These are phyloP conservation scores for Karstenula rhodostoma DNA, from an alignment of 2,329 filamentous ascomycete genomes.

Conservation along the genomic window DNA sequence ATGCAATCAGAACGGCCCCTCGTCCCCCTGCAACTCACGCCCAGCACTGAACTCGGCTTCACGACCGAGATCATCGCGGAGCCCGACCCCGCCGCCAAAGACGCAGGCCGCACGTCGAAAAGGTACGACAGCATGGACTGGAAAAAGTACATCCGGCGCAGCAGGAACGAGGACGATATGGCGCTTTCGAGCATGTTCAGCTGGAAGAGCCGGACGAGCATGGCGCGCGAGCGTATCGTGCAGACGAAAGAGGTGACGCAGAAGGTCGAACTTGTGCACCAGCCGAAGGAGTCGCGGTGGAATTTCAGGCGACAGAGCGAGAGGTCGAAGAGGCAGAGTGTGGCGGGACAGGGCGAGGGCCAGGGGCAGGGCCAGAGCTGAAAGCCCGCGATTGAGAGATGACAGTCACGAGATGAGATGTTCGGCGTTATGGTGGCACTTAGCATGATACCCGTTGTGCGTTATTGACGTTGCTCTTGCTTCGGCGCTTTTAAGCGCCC, in stretches of 20 bases:
- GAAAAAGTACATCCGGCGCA: slow-evolving; percentile 17
- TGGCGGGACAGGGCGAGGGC: background rate
- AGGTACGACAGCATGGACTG: slow-evolving; percentile 16
- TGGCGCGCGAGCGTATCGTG: slow-evolving; percentile 15
- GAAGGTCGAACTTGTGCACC: slow-evolving; percentile 16
- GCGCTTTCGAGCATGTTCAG: slow-evolving; percentile 15
- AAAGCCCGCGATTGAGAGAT: too few relatives aligned
- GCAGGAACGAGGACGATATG: slow-evolving; percentile 17
- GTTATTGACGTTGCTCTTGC: background rate
- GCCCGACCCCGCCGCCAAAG: background rate
- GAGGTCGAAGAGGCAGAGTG: background rate
- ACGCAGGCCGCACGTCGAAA: slow-evolving; percentile 1
- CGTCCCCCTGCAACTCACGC: slow-evolving; percentile 19
- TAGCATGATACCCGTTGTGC: background rate
- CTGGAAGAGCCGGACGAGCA: slow-evolving; percentile 17
- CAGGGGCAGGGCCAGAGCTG: background rate
- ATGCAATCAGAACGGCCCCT: slow-evolving; percentile 17
- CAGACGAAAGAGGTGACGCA: slow-evolving; percentile 21
- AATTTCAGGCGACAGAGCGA: slow-evolving; percentile 1
- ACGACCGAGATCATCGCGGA: slow-evolving; percentile 17
- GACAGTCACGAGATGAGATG: background rate
- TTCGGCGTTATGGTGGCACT: background rate
- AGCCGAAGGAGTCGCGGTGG: slow-evolving; percentile 21
- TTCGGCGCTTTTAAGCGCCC: background rate
- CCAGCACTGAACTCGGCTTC: slow-evolving; percentile 19